Base-by-base conservation (phyloP, 148 eudicot species). In the Euryodendron excelsum region DNA sequence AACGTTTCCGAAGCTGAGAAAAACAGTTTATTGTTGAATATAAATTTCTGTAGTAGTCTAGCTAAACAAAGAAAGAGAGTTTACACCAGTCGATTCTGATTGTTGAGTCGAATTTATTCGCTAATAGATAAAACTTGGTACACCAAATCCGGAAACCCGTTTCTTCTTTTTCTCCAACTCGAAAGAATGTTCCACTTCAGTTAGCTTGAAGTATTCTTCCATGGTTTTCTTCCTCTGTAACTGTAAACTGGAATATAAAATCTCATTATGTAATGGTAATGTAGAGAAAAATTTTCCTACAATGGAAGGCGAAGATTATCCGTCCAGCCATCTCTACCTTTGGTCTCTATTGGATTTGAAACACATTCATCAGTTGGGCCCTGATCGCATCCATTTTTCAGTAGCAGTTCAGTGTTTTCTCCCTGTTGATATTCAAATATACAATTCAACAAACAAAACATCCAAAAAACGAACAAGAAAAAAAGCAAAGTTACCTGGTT, bases 161-260 rank as follows among this genome's bases (percentile, higher is more conserved):
- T 66, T 23, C n/a, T n/a, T 47, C 64, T 73, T 37, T 65, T 44
- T 55, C 56, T 36, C 73, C 47, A 64, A n/a, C 64, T 53, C 34
- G 30, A 39, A 23, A 45, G 12, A 23, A 52, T 7, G 58, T 27
- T 17, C 13, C 59, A 15, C 52, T 78, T 91, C 84, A 94, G 81
- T 92, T 90, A 33, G 93, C 73, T 56, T 94, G 93, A 55, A 89
- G 88, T 47, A 85, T 84, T 83, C 88, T 87, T 82, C 87, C 93
- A 47, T 88, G 83, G 67, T 77, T 85, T 80, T 92, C 92, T 81
- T 91, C 91, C 76, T 90, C 90, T 15, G 14, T 2, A 74, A 75
- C 96, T 90, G 90, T 81, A 81, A 73, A 23, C 5, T 64, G 12
- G n/a, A 44, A 58, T 10, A 67, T 15, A 72, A 3, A 47, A 73